Base-by-base conservation (phyloP, 495 filamentous ascomycete species). In the Hyphodiscus hymeniophilus region DNA sequence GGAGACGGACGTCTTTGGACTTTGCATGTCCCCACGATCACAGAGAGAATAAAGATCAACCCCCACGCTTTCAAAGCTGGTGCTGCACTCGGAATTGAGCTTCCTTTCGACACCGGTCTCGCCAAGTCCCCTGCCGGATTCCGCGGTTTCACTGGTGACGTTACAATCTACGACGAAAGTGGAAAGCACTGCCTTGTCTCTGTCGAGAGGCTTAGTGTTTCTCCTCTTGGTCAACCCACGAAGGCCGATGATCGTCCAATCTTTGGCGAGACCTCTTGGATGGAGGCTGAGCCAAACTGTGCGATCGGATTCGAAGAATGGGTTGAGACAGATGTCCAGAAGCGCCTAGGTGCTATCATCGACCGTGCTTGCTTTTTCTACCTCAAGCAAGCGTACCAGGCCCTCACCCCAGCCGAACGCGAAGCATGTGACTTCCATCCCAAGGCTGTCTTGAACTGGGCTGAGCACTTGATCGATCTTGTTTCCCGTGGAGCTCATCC, bases 21-120 rank as follows among this genome's bases (percentile, higher is more conserved):
- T 4, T 18, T 65, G 4, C 57, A 61, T 46, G 39, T 69, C 0
- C 67, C 69, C 13, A 63, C 60, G 1, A 31, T 28, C 11, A 65
- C 70, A 23, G 36, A 44, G 5, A 35, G 40, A 7, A 58, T 64
- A 21, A 48, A 42, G 1, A 45, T 65, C 43, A 63, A 67, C 28
- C 54, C 56, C 7, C 11, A 6, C 7, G 11, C 17, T 4, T 41
- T 20, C 21, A 24, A 20, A 13, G 10, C 38, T 20, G 12, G 10
- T 11, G 12, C 38, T 7, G 38, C 11, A 12, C 10, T 24, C 7
- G 15, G 16, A 3, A n/a, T 24, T 18, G 17, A 41, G 11, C 20
- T 23, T 11, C 15, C 16, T n/a, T 13, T 41, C 21, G 16, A 18
- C 21, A 4, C 38, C 11, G n/a, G 8, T 20, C 17, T 36, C 42